phyloP scores from a whole-genome alignment of 1,139 yeast species.

The Scheffersomyces illinoinensis region DNA sequence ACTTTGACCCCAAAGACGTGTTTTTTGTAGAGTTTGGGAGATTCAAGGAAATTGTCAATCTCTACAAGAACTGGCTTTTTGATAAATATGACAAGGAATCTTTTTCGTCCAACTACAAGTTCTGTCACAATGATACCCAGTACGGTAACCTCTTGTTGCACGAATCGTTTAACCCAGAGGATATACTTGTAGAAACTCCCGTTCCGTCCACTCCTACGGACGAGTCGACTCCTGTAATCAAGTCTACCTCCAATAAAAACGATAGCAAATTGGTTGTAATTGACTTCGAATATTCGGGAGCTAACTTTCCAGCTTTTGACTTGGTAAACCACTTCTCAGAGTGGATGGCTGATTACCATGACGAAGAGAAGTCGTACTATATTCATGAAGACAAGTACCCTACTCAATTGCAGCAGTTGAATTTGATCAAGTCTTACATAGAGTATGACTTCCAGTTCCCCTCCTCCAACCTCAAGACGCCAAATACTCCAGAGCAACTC shows the following conservation, averaged over 20 bases:
- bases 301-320: constrained; percentile 89
- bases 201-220: constrained; percentile 22
- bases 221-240: constrained; percentile 14
- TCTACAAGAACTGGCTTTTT: constrained; percentile 65
- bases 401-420: constrained; percentile 61
- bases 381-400: constrained; percentile 66
- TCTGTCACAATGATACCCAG: constrained; percentile 95
- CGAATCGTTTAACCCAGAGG: constrained; percentile 34
- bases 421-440: constrained; percentile 73
- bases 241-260: constrained; percentile 33
- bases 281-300: constrained; percentile 94
- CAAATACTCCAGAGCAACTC: constrained; percentile 11
- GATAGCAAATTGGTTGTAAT: constrained; percentile 87
- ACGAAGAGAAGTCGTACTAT: constrained; percentile 59
- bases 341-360: constrained; percentile 95
- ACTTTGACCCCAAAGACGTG: constrained; percentile 38
- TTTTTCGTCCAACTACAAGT: constrained; percentile 56
- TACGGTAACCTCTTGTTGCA: constrained; percentile 81
- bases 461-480: constrained; percentile 29
- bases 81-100: constrained; percentile 48
- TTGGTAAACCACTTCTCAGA: constrained; percentile 87
- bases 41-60: constrained; percentile 48
- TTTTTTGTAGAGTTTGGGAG: constrained; percentile 50
- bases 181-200: constrained; percentile 28
- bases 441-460: constrained; percentile 50